Conservation (phyloP, 73 alveolate genomes). For the Uronychia setigera region DNA sequence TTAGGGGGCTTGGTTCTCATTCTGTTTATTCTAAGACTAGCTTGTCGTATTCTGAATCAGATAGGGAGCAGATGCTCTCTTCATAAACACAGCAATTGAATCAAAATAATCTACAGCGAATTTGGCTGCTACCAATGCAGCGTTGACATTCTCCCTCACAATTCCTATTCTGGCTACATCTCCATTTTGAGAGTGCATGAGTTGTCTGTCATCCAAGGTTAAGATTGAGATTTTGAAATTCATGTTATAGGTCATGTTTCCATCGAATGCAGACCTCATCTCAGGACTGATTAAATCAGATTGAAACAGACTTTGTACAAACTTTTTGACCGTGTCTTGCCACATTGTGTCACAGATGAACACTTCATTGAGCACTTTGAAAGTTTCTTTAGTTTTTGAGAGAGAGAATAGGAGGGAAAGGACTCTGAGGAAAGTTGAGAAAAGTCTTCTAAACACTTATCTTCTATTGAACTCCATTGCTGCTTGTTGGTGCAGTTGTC, state of each 20-base stretch:
- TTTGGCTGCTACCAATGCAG: background rate
- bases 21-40: background rate
- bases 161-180: background rate
- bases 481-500: constrained; percentile 13
- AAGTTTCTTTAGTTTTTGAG: constrained; percentile 65
- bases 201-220: background rate
- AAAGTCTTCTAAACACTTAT: constrained; percentile 32
- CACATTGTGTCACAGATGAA: constrained; percentile 61
- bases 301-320: constrained; percentile 25
- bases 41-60: constrained; percentile 9
- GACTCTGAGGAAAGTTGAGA: constrained; percentile 47
- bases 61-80: constrained; percentile 11
- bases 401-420: constrained; percentile 41
- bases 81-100: background rate
- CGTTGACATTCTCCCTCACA: constrained; percentile 20
- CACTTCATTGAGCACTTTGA: constrained; percentile 66
- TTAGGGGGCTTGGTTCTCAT: background rate
- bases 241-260: background rate
- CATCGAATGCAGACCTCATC: background rate
- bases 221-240: background rate
- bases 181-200: background rate
- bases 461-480: constrained; percentile 10
- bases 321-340: constrained; percentile 67
- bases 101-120: background rate
- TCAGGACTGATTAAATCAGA: constrained; percentile 23